These are phyloP conservation scores for Neurospora sublineolata DNA, from an alignment of 495 filamentous ascomycete genomes.

Conservation along the genomic window DNA sequence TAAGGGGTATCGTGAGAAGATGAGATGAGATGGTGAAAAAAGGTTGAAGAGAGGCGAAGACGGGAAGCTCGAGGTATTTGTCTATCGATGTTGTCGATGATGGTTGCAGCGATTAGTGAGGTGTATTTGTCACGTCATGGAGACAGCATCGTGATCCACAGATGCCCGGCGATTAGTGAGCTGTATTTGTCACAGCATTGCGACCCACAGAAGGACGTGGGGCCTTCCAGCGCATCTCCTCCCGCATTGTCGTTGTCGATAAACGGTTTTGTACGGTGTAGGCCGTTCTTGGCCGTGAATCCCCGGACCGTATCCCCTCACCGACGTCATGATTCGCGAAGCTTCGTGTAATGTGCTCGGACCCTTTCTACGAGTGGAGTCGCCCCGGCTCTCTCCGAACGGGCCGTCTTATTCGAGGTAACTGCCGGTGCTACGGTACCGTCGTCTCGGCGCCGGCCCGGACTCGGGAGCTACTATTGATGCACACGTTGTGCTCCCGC, in stretches of 20 bases:
- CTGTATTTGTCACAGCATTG: background rate
- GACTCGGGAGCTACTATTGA: background rate
- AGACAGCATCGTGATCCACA: background rate
- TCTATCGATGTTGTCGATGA: background rate
- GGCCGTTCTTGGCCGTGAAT: no score
- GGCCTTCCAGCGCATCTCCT: background rate
- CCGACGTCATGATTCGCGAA: background rate
- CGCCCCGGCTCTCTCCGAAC: background rate
- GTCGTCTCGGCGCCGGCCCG: background rate
- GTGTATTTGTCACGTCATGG: background rate
- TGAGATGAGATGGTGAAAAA: background rate
- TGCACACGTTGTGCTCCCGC: background rate
- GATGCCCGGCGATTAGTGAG: background rate
- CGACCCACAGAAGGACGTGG: background rate
- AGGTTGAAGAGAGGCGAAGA: background rate
- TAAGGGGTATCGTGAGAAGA: background rate
- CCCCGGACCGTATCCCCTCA: background rate
- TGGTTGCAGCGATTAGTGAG: background rate
- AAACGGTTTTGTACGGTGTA: background rate
- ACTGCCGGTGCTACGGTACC: background rate
- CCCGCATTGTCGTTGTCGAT: background rate
- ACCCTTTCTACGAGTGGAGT: background rate
- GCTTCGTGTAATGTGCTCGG: background rate
- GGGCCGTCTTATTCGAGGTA: background rate
- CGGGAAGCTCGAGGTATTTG: background rate